phyloP scores from a whole-genome alignment of 2,329 filamentous ascomycete species.

The Phoma sp. region DNA sequence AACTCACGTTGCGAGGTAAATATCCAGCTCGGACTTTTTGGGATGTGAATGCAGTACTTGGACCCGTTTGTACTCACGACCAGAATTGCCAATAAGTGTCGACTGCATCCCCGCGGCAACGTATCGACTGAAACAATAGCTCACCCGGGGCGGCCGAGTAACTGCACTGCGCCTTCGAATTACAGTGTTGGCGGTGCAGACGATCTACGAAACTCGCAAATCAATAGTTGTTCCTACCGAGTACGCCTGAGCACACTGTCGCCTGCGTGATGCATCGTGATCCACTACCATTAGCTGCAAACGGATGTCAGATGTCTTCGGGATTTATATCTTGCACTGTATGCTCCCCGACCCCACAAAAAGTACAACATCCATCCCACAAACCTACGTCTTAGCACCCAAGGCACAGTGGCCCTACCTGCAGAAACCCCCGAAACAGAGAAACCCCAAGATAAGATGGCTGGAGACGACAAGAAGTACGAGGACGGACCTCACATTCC shows the following conservation, averaged over 20 bases:
- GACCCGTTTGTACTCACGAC: too few species aligned
- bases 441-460: constrained; percentile 6
- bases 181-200: too few species aligned
- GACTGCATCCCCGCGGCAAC: too few species aligned
- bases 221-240: neutral
- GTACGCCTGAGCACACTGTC: neutral
- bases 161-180: too few species aligned
- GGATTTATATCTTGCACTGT: constrained; percentile 1
- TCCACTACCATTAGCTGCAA: constrained; percentile 8
- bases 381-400: neutral
- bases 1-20: too few species aligned
- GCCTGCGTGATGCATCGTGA: neutral
- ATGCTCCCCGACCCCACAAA: neutral
- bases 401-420: constrained; percentile 11
- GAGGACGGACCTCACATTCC: neutral
- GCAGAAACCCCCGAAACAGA: neutral
- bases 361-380: neutral
- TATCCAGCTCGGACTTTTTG: too few species aligned
- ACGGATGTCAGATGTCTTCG: neutral
- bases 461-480: constrained; percentile 12
- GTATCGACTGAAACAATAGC: too few species aligned
- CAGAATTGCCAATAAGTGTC: too few species aligned
- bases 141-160: too few species aligned
- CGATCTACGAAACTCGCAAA: constrained; percentile 11
- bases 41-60: too few species aligned